phyloP scores from a whole-genome alignment of 208 protist genomes.

The Sergeia podlipaevii region DNA sequence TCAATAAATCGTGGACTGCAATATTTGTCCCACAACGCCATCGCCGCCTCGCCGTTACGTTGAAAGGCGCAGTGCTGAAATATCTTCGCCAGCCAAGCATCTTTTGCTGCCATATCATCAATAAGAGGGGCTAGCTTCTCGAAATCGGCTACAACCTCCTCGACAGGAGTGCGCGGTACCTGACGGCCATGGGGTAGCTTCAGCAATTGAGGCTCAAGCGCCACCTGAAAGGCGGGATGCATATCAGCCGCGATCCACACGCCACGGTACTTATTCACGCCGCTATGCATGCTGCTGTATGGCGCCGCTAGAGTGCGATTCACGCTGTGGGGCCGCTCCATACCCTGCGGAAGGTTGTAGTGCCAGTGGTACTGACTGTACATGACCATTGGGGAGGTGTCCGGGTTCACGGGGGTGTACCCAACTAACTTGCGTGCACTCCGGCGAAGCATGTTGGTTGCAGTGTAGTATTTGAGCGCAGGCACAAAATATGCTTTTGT shows the following conservation, averaged over 20 bases:
- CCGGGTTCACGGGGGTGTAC: slow-evolving; percentile 81
- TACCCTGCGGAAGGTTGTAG: slow-evolving; percentile 87
- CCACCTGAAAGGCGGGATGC: slow-evolving; percentile 70
- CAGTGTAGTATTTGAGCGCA: not conserved
- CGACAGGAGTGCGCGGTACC: slow-evolving; percentile 65
- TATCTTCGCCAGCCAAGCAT: slow-evolving; percentile 83
- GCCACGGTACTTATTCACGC: slow-evolving; percentile 79
- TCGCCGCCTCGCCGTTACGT: slow-evolving; percentile 50
- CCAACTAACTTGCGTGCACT: slow-evolving; percentile 42
- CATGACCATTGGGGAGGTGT: slow-evolving; percentile 86
- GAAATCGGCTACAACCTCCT: slow-evolving; percentile 78
- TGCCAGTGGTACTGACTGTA: slow-evolving; percentile 90
- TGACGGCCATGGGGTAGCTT: slow-evolving; percentile 80
- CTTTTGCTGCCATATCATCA: slow-evolving; percentile 52
- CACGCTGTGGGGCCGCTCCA: slow-evolving; percentile 78
- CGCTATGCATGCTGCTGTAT: slow-evolving; percentile 51
- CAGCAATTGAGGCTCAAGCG: slow-evolving; percentile 72
- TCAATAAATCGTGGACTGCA: slow-evolving; percentile 64
- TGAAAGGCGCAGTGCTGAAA: slow-evolving; percentile 86
- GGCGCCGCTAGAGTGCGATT: slow-evolving; percentile 72
- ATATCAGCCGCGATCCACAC: slow-evolving; percentile 85
- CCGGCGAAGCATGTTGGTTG: slow-evolving; percentile 45
- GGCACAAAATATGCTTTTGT: not conserved
- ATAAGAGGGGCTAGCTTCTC: slow-evolving; percentile 57
- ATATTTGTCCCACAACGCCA: slow-evolving; percentile 68